Conservation (phyloP, 192 early-diverging fungal species). For the Podila horticola region DNA sequence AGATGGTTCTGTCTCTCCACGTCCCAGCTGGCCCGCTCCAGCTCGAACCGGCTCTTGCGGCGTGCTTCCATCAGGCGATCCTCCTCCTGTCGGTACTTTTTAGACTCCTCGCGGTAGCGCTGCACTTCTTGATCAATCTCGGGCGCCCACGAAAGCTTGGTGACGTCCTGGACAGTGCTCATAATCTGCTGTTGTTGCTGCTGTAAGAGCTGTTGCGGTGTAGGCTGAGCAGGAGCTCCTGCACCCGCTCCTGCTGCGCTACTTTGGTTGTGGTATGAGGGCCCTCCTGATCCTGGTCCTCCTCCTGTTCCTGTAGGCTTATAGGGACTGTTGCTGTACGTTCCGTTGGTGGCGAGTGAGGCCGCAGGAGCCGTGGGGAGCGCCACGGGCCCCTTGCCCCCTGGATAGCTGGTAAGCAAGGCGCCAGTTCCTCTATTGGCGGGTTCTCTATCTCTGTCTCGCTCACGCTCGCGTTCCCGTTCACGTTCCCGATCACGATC, state of each 20-base stretch:
- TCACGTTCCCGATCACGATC: conserved; percentile 14
- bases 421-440: not conserved
- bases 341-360: not conserved
- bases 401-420: too few species aligned
- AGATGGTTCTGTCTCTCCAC: conserved; percentile 51
- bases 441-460: conserved; percentile 27
- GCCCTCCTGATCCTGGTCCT: not conserved
- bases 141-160: conserved; percentile 46
- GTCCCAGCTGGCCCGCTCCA: conserved; percentile 49
- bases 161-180: conserved; percentile 41
- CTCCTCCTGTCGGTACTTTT: conserved; percentile 28
- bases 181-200: conserved; percentile 53
- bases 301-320: not conserved
- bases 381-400: not conserved
- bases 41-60: conserved; percentile 43
- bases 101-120: conserved; percentile 42
- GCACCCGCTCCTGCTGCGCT: not conserved
- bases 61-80: conserved; percentile 44
- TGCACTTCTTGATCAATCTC: conserved; percentile 44
- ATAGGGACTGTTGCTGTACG: not conserved
- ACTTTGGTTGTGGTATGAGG: not conserved
- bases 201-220: conserved; percentile 41
- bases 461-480: conserved; percentile 18
- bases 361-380: not conserved
- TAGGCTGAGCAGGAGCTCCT: conserved; percentile 20